Evolutionary conservation across 2,329 filamentous ascomycete genomes (phyloP), one percentile per base, ranked within the genome.

Genomic region (Colletotrichum gloeosporioides): DNA sequence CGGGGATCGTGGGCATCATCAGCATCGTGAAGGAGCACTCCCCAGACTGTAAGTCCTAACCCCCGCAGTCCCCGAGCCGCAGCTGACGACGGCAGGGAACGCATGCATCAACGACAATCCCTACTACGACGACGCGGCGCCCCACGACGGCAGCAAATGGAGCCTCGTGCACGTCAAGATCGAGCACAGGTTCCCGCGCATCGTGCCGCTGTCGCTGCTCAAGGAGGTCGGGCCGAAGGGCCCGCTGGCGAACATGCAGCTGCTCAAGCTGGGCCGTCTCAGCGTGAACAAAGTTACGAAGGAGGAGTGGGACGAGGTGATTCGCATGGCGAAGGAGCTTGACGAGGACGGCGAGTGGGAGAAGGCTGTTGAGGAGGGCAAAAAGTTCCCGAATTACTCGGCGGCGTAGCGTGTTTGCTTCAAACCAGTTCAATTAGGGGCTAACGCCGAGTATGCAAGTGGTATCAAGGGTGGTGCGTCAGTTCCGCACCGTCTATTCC

Each of bases 81-180:
- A n/a, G 13, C 34, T 75, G 16, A 75, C 71, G 10, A 15, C 6
- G 8, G 61, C 16, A 78, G 77, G 77, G 77, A 76, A 77, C 59
- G 77, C 77, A 3, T 77, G 71, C 55, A 77, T 77, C 59, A 71
- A 78, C 59, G 88, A 90, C 63, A 91, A 93, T 71, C 93, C 95
- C 0, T 98, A 98, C 85, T 98, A 96, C 83, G 97, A 99, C 82
- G 86, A 93, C 2, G 94, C 94, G 69, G 95, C 94, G 3, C 92
- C 86, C 6, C 83, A 84, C 61, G 86, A 87, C 8, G 86, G 86
- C 12, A 91, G 78, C 88, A 90, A 70, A 80, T 99, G 97, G 97
- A 95, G 93, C 69, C 91, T 97, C 22, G 97, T 99, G 2, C 94
- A 98, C 77, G 96, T 99, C 64, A 90, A 93, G 80, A 98, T 98